Percentiles rank a stretch among this genome's conserved stretches.
These are phyloP conservation scores for Malbranchea cinnamomea DNA, from an alignment of 2,329 filamentous ascomycete genomes.

Conservation along the genomic window DNA sequence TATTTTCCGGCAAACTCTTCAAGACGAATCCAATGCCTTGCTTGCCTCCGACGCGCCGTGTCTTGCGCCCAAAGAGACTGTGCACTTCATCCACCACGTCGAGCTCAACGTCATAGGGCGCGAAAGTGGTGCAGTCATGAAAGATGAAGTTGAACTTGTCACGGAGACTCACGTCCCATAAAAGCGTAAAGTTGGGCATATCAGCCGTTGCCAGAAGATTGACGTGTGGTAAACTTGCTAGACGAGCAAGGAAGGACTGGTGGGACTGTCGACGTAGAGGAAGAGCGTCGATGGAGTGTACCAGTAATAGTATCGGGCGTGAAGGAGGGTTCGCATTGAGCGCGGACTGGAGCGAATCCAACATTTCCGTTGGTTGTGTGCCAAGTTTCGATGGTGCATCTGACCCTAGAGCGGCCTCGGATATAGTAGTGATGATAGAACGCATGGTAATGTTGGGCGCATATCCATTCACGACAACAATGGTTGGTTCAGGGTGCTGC, in stretches of 20 bases:
- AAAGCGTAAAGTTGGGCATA: constrained; percentile 68
- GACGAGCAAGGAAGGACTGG: constrained; percentile 59
- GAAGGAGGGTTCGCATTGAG: constrained; percentile 36
- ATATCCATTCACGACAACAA: constrained; percentile 83
- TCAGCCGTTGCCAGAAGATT: constrained; percentile 69
- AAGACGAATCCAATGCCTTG: constrained; percentile 88
- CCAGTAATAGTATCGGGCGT: constrained; percentile 47
- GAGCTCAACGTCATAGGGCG: constrained; percentile 55
- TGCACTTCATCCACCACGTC: constrained; percentile 86
- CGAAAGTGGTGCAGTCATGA: constrained; percentile 88
- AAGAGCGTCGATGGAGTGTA: constrained; percentile 76
- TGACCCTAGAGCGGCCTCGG: constrained; percentile 40
- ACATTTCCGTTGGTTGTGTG: constrained; percentile 52
- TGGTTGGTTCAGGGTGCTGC: constrained; percentile 30
- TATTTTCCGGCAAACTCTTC: constrained; percentile 81
- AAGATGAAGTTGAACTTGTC: constrained; percentile 75
- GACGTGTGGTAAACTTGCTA: constrained; percentile 60
- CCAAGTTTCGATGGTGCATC: constrained; percentile 36
- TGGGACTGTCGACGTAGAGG: constrained; percentile 55
- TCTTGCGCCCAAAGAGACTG: constrained; percentile 66
- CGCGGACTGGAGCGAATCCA: constrained; percentile 49
- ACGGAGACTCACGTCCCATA: constrained; percentile 81
- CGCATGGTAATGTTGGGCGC: constrained; percentile 30
- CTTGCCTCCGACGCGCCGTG: constrained; percentile 66
- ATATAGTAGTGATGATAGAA: constrained; percentile 43